Base-by-base conservation (phyloP, 2,329 filamentous ascomycete genomes). In the Decorospora gaudefroyi region DNA sequence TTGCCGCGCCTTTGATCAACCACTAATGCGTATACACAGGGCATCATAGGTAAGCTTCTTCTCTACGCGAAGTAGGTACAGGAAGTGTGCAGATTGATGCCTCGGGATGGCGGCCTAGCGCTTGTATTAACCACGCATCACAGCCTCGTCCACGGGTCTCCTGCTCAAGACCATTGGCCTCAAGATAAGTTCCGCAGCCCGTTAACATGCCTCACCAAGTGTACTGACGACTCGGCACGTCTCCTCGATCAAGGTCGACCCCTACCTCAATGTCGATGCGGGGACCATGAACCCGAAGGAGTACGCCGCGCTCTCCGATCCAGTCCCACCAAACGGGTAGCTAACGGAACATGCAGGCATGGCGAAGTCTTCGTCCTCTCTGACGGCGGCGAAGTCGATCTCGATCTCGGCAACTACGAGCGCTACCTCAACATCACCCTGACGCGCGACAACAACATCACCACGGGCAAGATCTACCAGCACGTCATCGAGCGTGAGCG, bases 381-480 rank as follows among this genome's bases (percentile, higher is more conserved):
- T 59, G 89, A 93, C 63, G 88, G 88, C 53, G 87, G 87, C 57
- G 87, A 89, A 71, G 81, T 84, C 52, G 85, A 88, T 64, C 79
- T 89, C 46, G 86, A 89, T 67, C 76, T 89, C 22, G 86, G 86
- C 54, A 88, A 88, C 71, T 88, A 88, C 72, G 86, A 88, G 69
- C 80, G 86, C 29, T 95, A 95, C 68, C 84, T 96, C 41, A 85
- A 86, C 64, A 85, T 92, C 55, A 88, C 85, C 42, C 79, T 97
- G 49, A 89, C 84, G 6, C 79, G 85, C 50, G 90, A 96, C 60
- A 90, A 92, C 77, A 97, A 97, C 73, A 95, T 99, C 72, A 99
- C 93, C 3, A 96, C 92, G 4, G 93, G 93, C 67, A 96, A 97
- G 77, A 90, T 97, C 59, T 97, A 96, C 74, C 80, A 89, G 65